These are phyloP conservation scores for Rhizopus microsporus DNA, from an alignment of 371 early-diverging fungal genomes.

Conservation along the genomic window DNA sequence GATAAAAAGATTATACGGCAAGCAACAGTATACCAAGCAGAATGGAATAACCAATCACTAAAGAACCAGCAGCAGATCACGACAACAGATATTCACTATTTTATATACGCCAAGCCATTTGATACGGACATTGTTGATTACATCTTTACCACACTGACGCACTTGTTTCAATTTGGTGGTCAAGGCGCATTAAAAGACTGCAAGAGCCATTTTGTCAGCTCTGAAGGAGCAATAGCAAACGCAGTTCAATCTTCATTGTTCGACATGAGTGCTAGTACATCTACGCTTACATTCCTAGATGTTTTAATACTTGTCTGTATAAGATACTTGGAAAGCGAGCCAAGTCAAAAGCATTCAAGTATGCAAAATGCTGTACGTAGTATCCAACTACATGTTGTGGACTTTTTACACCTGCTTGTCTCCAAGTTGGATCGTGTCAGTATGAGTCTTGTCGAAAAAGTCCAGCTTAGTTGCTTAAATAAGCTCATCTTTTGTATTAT, in stretches of 20 bases:
- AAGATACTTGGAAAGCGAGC: constrained; percentile 45
- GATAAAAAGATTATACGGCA: constrained; percentile 54
- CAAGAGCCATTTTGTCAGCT: constrained; percentile 32
- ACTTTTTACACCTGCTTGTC: constrained; percentile 63
- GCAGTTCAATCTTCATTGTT: constrained; percentile 22
- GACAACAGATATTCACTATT: constrained; percentile 32
- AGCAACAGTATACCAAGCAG: constrained; percentile 37
- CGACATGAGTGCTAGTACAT: constrained; percentile 7
- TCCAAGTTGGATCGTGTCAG: constrained; percentile 59
- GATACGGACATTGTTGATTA: constrained; percentile 71
- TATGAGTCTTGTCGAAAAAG: constrained; percentile 47
- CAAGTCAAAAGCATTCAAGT: constrained; percentile 20
- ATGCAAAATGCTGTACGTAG: constrained; percentile 34
- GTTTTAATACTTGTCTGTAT: constrained; percentile 15
- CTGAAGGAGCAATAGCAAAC: constrained; percentile 19
- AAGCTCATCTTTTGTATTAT: constrained; percentile 68
- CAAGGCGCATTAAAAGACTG: constrained; percentile 58
- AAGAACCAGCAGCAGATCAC: constrained; percentile 15
- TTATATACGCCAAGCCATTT: constrained; percentile 61
- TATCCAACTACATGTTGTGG: constrained; percentile 65
- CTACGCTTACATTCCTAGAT: constrained; percentile 17
- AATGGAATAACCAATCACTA: constrained; percentile 43
- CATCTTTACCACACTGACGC: constrained; percentile 58
- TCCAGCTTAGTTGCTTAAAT: constrained; percentile 58
- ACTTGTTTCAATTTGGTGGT: constrained; percentile 60